Conservation (phyloP, 306 rosid species). For the Medicago lupulina region DNA sequence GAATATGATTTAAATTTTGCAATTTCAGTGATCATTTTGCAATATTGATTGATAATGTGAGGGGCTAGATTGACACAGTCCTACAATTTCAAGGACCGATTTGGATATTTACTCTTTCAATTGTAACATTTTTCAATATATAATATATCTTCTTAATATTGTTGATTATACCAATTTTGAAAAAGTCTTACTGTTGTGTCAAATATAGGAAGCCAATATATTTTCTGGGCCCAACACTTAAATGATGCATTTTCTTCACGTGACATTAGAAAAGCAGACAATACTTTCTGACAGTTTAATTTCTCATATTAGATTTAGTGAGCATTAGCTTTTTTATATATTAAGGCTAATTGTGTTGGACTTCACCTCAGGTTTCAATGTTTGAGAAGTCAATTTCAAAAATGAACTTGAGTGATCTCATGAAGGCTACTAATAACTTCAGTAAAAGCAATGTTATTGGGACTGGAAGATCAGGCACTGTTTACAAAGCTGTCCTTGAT, state of each 20-base stretch:
- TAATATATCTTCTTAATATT: slow-evolving; percentile 5
- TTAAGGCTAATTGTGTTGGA: slow-evolving; percentile 39
- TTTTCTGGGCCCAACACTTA: too few species aligned
- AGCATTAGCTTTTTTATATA: background rate
- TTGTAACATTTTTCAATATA: too few species aligned
- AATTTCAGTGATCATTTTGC: too few species aligned
- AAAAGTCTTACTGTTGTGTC: background rate
- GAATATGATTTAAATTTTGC: too few species aligned
- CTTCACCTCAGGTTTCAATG: slow-evolving; percentile 72
- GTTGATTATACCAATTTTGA: background rate
- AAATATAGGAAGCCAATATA: background rate
- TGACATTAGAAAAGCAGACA: background rate
- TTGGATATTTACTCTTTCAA: too few species aligned
- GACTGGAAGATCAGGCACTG: slow-evolving; percentile 82
- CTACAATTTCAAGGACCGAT: too few species aligned
- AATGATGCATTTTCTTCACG: background rate
- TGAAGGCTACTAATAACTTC: slow-evolving; percentile 86
- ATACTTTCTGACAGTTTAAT: background rate
- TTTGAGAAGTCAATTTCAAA: slow-evolving; percentile 76
- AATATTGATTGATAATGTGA: too few species aligned
- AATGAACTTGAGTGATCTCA: slow-evolving; percentile 87
- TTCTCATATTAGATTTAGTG: background rate
- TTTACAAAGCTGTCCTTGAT: slow-evolving; percentile 76
- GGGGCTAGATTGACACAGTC: too few species aligned
- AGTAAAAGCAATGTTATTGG: slow-evolving; percentile 73